These are phyloP conservation scores for Bisporella sp. DNA, from an alignment of 2,329 filamentous ascomycete species.

Conservation along the genomic window DNA sequence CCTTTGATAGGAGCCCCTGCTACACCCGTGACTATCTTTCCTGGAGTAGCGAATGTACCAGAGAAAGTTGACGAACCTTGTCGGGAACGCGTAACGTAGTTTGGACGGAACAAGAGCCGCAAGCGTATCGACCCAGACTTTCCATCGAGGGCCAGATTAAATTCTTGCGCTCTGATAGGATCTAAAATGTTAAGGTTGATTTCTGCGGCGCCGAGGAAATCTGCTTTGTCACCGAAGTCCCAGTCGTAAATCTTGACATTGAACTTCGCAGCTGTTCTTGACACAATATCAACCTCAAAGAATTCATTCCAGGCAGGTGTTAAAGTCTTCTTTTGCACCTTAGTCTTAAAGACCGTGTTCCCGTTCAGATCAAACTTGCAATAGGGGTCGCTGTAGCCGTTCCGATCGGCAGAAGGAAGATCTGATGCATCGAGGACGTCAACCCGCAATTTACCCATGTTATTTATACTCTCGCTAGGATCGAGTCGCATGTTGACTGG, in stretches of 20 bases:
- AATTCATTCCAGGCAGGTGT: constrained; percentile 94
- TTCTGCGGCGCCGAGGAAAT: constrained; percentile 71
- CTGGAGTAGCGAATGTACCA: constrained; percentile 79
- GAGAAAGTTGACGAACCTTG: constrained; percentile 92
- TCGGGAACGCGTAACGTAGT: constrained; percentile 79
- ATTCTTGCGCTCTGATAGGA: constrained; percentile 75
- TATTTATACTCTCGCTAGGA: constrained; percentile 95
- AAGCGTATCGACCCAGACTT: constrained; percentile 81
- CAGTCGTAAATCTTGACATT: constrained; percentile 83
- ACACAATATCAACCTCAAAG: constrained; percentile 79
- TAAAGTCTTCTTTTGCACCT: constrained; percentile 93
- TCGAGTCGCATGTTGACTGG: constrained; percentile 92
- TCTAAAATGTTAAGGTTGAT: constrained; percentile 77
- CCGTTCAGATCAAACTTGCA: constrained; percentile 91
- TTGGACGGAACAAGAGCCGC: constrained; percentile 84
- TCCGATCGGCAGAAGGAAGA: constrained; percentile 88
- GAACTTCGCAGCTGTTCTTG: constrained; percentile 79
- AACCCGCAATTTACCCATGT: constrained; percentile 93
- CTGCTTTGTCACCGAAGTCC: constrained; percentile 93
- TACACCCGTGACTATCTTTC: constrained; percentile 76
- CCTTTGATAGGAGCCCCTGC: constrained; percentile 92
- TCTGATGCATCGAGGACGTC: constrained; percentile 81
- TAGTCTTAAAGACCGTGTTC: constrained; percentile 88
- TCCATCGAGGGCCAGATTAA: constrained; percentile 71
- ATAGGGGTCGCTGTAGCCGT: constrained; percentile 95